Percentiles rank a stretch among this genome's conserved stretches.
Evolutionary conservation across 176 grass and related monocot species (phyloP).

Genomic region (Panicum miliaceum): DNA sequence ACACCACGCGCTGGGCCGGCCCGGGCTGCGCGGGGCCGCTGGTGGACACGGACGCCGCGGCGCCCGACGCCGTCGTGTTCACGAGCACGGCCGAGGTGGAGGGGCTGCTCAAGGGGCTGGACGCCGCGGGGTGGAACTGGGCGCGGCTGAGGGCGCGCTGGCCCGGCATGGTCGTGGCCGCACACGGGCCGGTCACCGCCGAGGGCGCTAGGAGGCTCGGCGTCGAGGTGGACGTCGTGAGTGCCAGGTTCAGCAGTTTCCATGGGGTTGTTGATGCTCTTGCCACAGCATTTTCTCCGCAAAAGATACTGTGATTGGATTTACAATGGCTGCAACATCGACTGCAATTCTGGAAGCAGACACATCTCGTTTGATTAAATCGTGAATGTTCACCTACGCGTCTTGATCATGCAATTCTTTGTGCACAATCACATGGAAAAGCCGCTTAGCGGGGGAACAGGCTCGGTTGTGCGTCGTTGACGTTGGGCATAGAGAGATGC

Average conservation of each 20-base stretch:
- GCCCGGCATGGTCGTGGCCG: constrained; percentile 69
- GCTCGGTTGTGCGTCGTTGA: not conserved
- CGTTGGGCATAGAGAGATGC: not conserved
- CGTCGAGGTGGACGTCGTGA: constrained; percentile 65
- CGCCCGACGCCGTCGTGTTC: constrained; percentile 78
- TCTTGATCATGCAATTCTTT: not conserved
- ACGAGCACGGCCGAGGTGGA: constrained; percentile 87
- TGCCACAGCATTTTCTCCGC: constrained; percentile 21
- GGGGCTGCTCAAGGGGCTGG: constrained; percentile 77
- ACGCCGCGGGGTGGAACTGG: constrained; percentile 75
- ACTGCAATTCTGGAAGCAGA: not conserved
- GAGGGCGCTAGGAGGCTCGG: constrained; percentile 65
- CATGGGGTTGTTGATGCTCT: constrained; percentile 72
- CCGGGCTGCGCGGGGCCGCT: constrained; percentile 52
- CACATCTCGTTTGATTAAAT: not conserved
- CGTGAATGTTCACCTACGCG: not conserved
- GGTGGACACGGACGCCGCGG: constrained; percentile 35
- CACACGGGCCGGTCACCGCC: constrained; percentile 83
- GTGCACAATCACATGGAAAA: not conserved
- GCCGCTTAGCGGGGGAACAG: not conserved
- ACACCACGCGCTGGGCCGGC: constrained; percentile 71
- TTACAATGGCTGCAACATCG: not conserved
- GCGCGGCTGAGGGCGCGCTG: constrained; percentile 51
- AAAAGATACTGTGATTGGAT: not conserved
- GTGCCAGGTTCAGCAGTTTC: constrained; percentile 78